Evolutionary conservation across 331 rosid species (phyloP), one percentile per base, ranked within the genome.

Genomic region (Prunus yedoensis): DNA sequence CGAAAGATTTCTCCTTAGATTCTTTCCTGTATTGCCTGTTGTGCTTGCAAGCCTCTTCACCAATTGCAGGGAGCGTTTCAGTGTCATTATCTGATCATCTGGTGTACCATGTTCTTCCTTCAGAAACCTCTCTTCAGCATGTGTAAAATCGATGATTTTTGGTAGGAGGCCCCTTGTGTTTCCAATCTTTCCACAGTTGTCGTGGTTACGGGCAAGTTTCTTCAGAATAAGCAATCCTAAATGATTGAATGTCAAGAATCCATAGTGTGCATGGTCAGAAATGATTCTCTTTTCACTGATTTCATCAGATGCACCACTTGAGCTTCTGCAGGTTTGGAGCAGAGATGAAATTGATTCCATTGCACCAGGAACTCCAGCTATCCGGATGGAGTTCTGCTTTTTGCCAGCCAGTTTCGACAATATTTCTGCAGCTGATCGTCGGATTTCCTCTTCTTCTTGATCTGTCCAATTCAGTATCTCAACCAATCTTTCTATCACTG

Each of bases 401-500:
- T 92, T 92, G n/a, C 97, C 97, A 0, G 99, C 96, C 21, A 95
- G 84, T 85, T 80, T 75, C 6, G 99, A 83, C 68, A 95, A 56
- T 71, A 92, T 89, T 82, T 92, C 90, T 3, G 98, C 97, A 35
- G 98, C 97, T 16, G 92, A 87, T 41, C 74, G 73, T 85, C 99
- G 86, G 51, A 88, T 85, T 71, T 90, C 98, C 79, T 92, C 94
- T 78, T 95, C 97, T 75, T 88, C 84, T 54, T 78, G 86, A 53
- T 89, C 96, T 60, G 85, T 87, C 98, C 97, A 92, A 82, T 95
- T 95, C 86, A 95, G 78, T 88, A 95, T 92, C 91, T 92, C 99
- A 57, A 95, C 97, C 61, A 95, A 75, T 52, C 96, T 86, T 76
- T 95, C 99, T 15, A 92, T 88, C 59, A 85, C 88, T 2, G 85